Conservation (phyloP, 192 early-diverging fungal species). For the Entomortierella lignicola region DNA sequence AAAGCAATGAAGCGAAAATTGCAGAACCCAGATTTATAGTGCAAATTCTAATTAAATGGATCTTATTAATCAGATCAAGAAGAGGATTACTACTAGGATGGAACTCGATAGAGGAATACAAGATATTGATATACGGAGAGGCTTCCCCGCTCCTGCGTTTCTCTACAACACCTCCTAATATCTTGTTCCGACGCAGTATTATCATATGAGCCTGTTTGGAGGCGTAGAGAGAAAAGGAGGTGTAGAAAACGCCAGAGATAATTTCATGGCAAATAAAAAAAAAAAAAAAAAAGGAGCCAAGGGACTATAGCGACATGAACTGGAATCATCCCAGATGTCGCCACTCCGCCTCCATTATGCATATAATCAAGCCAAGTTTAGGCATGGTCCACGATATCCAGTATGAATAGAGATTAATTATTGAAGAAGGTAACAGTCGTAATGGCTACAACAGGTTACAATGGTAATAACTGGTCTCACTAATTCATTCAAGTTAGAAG, state of each 20-base stretch:
- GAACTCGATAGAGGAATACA: no score
- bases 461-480: no score
- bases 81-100: no score
- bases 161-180: background rate
- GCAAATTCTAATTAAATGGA: no score
- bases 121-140: no score
- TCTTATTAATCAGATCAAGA: no score
- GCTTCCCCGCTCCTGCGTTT: background rate
- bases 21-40: no score
- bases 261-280: background rate
- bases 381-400: background rate
- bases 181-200: slow-evolving; percentile 17
- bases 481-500: no score
- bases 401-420: slow-evolving; percentile 12
- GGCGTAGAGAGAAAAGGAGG: slow-evolving; percentile 1
- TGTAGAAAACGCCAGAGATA: background rate
- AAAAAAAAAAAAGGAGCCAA: slow-evolving; percentile 5
- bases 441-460: no score
- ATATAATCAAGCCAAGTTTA: background rate
- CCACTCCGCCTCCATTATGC: slow-evolving; percentile 9
- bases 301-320: slow-evolving; percentile 23
- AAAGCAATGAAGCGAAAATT: no score
- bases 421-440: background rate
- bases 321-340: slow-evolving; percentile 9
- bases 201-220: background rate